A percentile compares a stretch with the other conserved stretches of the same genome.
phyloP scores from a whole-genome alignment of 176 grass and related monocot species.

The Puccinellia tenuiflora region DNA sequence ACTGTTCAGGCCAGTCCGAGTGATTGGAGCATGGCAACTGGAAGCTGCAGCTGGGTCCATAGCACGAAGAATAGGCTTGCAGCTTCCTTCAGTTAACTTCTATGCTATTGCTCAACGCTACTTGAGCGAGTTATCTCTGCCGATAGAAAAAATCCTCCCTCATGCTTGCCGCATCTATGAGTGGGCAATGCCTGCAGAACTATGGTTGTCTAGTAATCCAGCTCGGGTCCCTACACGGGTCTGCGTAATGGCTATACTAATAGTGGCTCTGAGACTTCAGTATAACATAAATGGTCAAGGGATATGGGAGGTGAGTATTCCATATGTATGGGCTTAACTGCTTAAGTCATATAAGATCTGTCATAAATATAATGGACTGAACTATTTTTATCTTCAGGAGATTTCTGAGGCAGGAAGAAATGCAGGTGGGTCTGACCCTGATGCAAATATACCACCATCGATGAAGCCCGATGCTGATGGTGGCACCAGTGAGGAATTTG shows the following conservation, averaged over 20 bases:
- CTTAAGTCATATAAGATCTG: background rate
- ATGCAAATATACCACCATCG: background rate
- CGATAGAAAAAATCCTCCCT: background rate
- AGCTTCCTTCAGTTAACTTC: background rate
- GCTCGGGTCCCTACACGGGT: background rate
- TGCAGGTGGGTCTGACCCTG: background rate
- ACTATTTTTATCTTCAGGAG: slow-evolving; percentile 4
- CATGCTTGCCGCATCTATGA: background rate
- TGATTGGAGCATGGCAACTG: background rate
- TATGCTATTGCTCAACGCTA: background rate
- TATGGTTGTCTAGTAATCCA: background rate
- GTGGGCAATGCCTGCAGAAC: background rate
- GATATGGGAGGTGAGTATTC: background rate
- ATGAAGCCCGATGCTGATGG: background rate
- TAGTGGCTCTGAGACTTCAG: background rate
- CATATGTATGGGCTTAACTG: background rate
- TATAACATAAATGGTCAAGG: background rate
- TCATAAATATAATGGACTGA: slow-evolving; percentile 16
- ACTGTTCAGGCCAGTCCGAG: background rate
- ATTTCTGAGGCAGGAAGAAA: slow-evolving; percentile 21
- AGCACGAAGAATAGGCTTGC: background rate
- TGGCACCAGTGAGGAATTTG: slow-evolving; percentile 24
- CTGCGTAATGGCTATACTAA: background rate
- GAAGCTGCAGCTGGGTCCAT: background rate
- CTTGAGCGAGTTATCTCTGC: background rate